A percentile compares a stretch with the other conserved stretches of the same genome.
Evolutionary conservation across 2,329 filamentous ascomycete genomes (phyloP).

Genomic region (Fusarium agapanthi): DNA sequence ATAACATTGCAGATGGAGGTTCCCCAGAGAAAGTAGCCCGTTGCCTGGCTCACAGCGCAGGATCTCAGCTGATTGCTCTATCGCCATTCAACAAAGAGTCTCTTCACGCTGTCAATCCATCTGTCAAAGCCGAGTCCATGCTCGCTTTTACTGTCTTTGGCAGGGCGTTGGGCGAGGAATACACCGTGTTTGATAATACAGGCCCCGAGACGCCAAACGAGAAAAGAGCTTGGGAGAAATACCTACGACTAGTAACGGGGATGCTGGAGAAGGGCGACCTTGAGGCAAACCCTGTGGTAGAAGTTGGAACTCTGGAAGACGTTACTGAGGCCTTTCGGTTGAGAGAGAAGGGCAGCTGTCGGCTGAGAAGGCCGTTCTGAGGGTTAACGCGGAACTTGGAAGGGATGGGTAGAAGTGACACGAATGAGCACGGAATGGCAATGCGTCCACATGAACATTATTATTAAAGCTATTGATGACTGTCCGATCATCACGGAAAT

Average conservation of each 20-base stretch:
- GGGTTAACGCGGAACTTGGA: not conserved
- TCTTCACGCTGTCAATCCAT: not conserved
- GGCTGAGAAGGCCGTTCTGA: conserved; percentile 2
- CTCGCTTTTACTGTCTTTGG: conserved; percentile 12
- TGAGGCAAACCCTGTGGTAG: not conserved
- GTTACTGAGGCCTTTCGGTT: not conserved
- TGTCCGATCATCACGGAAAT: not conserved
- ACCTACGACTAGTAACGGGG: not conserved
- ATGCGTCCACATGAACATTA: not conserved
- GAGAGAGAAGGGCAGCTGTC: conserved; percentile 1
- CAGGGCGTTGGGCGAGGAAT: not conserved
- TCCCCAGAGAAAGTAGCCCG: not conserved
- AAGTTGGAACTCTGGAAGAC: not conserved
- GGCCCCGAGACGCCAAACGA: not conserved
- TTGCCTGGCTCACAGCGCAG: not conserved
- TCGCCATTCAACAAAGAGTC: not conserved
- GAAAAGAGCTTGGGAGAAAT: not conserved
- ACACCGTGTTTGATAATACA: not conserved
- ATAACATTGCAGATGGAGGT: not conserved
- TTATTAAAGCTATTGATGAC: not conserved
- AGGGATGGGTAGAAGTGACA: not conserved
- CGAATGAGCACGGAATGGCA: not conserved
- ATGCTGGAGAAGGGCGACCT: not conserved
- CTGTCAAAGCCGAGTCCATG: not conserved
- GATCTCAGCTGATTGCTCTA: not conserved